Evolutionary conservation across 2,329 filamentous ascomycete genomes (phyloP), one percentile per base, ranked within the genome.

Genomic region (Teratosphaeria destructans): DNA sequence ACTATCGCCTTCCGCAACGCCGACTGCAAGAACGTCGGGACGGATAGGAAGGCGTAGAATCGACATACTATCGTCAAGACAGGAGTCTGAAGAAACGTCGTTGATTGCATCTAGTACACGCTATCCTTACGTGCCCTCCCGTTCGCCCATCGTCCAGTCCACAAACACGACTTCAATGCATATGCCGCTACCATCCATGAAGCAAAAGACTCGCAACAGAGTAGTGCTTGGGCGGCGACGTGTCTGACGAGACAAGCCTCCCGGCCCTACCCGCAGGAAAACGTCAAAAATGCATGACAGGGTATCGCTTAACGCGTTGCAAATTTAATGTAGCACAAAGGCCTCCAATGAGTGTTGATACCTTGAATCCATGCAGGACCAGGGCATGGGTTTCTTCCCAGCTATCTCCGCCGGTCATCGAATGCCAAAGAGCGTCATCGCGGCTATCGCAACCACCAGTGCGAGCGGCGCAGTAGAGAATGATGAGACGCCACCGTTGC

Each of bases 391-490:
- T 32, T 12, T 11, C 53, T 29, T 32, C n/a, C 27, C 12, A 55
- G 10, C 26, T 29, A 32, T 32, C 23, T 32, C 19, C 19, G 10
- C 26, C 10, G 43, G 43, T 56, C 55, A 56, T 56, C 34, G 34
- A 6, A 47, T 56, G 55, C 47, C 57, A 43, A 63, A 54, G 0
- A 58, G 47, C 16, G 62, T 47, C 8, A 59, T 56, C 11, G 63
- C 23, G 10, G 62, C 10, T 1, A 62, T 49, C n/a, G 63, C 54
- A 23, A 59, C 55, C 7, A 59, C 47, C 5, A 57, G 52, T 6
- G 56, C 47, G 6, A 55, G 8, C 19, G 63, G 59, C 12, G 57
- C 58, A 5, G 63, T 62, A 49, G 39, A 58, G 52, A 26, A 55
- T 29, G 32, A 32, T 32, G 23, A 35, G 5, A 52, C 26, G 8